Evolutionary conservation across 2,329 filamentous ascomycete species (phyloP), one percentile per base, ranked within the genome.

Genomic region (Diaporthe citrichinensis): DNA sequence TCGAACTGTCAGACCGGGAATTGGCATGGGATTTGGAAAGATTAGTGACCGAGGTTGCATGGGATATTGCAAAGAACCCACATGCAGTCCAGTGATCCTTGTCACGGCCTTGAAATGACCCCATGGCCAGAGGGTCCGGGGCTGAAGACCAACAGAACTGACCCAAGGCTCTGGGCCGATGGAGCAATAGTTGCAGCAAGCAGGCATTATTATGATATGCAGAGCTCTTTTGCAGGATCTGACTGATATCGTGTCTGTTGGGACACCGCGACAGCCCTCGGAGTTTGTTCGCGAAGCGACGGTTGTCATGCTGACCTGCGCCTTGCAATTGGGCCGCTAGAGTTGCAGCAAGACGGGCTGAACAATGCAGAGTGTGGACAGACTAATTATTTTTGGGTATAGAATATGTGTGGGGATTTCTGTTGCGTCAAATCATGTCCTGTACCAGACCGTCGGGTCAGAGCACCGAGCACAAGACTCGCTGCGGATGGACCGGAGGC

Each of bases 171-270:
- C 20, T 72, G 69, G 69, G 53, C 25, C 39, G 53, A 44, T 59
- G 10, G 25, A 34, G 53, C 28, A 49, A 36, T 15, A 36, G 41
- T 36, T 7, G 44, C 62, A 67, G 62, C 10, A 51, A 23, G 23
- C 44, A 51, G 62, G 62, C 44, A 51, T 51, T 20, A 12, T n/a
- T 15, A 67, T 51, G 62, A 51, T 28, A 53, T 53, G 65, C 65
- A 68, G 34, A 17, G 46, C 65, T 51, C 31, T 39, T 68, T n/a
- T 68, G 65, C 65, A 53, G 46, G 46, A 53, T 68, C 65, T 68
- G 4, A 15, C 31, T 28, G n/a, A 4, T 6, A 25, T 68, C 31
- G 28, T 53, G n/a, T 31, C 65, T 25, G 62, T 53, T 46, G 39
- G 59, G 39, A 25, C 25, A 23, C 8, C n/a, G 51, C 28, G 46